These are phyloP conservation scores for Acanthamoeba triangularis DNA, from an alignment of 208 protist species.

Conservation along the genomic window DNA sequence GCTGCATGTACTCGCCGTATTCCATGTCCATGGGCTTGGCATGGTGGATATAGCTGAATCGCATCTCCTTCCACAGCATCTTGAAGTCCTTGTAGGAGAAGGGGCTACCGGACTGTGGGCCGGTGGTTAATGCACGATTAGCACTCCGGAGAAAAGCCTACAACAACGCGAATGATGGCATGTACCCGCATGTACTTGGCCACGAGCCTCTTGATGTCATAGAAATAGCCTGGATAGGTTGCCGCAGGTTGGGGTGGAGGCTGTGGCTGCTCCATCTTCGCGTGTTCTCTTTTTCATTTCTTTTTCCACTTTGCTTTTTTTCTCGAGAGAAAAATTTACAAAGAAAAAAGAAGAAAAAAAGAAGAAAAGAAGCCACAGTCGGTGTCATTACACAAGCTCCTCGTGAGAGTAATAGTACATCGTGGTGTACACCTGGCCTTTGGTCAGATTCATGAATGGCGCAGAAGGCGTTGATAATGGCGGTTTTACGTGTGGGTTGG, in stretches of 20 bases:
- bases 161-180: neutral
- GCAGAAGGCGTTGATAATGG: no score
- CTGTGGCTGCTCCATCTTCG: neutral
- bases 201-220: slow-evolving; percentile 9
- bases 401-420: no score
- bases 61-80: neutral
- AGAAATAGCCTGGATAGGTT: slow-evolving; percentile 7
- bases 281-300: neutral
- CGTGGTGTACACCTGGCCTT: no score
- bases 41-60: slow-evolving; percentile 30
- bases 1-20: slow-evolving; percentile 15
- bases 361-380: fast-evolving
- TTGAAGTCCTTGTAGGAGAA: slow-evolving; percentile 37
- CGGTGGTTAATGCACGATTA: neutral
- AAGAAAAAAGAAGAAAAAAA: no score
- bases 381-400: no score
- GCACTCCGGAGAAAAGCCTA: neutral
- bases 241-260: neutral
- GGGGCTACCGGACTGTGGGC: neutral
- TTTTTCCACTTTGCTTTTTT: neutral
- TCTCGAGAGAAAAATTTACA: no score
- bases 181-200: neutral
- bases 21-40: slow-evolving; percentile 2
- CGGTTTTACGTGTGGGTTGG: no score
- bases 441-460: no score